Percentiles rank a stretch among this genome's conserved stretches.
Conservation (phyloP, 768 basidiomycete species). For the Cyclocybe cylindracea region DNA sequence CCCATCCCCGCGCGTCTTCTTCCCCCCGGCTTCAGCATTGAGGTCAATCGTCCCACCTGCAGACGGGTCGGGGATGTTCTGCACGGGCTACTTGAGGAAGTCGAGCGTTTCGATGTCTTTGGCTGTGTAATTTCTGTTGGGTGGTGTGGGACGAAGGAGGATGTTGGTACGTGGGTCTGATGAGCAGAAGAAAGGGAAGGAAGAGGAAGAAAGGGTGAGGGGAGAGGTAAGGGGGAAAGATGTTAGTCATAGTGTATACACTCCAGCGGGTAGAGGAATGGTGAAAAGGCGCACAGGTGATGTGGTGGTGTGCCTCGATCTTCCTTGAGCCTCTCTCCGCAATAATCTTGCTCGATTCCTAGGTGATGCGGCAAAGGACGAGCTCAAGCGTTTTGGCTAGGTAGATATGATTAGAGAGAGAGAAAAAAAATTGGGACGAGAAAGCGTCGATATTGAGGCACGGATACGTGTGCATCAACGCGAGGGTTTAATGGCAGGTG, state of each 20-base stretch:
- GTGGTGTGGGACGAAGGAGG: background rate
- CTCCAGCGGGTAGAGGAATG: too few species aligned
- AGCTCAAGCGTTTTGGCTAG: slow-evolving; percentile 93
- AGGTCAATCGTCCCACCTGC: slow-evolving; percentile 78
- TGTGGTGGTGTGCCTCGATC: slow-evolving; percentile 70
- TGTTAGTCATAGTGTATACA: too few species aligned
- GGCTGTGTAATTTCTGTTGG: slow-evolving; percentile 84
- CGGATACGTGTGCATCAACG: background rate
- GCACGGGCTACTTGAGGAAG: slow-evolving; percentile 92
- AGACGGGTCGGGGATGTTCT: slow-evolving; percentile 83
- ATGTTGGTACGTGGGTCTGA: too few species aligned
- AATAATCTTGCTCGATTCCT: slow-evolving; percentile 82
- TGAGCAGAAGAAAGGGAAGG: too few species aligned
- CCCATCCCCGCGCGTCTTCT: slow-evolving; percentile 61
- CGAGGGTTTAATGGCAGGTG: too few species aligned
- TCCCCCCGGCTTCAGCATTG: slow-evolving; percentile 59
- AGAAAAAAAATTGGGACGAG: background rate
- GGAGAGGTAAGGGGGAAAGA: background rate
- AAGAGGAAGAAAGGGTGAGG: background rate
- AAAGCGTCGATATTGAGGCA: background rate
- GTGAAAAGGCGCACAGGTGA: slow-evolving; percentile 69
- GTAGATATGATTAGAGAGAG: background rate
- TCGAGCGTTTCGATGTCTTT: slow-evolving; percentile 88
- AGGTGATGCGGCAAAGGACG: slow-evolving; percentile 83
- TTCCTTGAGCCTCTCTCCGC: slow-evolving; percentile 78